Base-by-base conservation (phyloP, 768 basidiomycete species). In the Tulasnella sp. region DNA sequence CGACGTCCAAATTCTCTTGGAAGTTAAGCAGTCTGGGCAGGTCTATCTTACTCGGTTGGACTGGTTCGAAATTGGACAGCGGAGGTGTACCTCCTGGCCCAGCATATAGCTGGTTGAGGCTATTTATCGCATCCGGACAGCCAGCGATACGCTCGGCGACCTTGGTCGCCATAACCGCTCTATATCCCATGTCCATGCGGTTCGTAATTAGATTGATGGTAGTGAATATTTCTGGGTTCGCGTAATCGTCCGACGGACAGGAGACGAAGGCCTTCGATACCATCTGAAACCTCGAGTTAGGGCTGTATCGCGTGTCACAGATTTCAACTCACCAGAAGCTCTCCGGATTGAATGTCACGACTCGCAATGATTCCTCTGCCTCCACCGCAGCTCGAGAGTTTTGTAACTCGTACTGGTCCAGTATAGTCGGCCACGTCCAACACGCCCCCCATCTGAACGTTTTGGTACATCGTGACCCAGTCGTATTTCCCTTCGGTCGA, bases 1-100 rank as follows among this genome's bases (percentile, higher is more conserved):
- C 62, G 26, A 78, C 69, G 69, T 80, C 78, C 62, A 80, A 68
- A 11, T 40, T 37, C 40, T 7, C 19, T 5, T 41, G 35, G 16
- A 42, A 68, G 37, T 40, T 11, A 40, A 42, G 67, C 34, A 41
- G 37, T 19, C 32, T 34, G 11, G 12, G 35, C 2, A 41, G 17
- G 22, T 37, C 19, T 19, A 41, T 32, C 7, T 37, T 40, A 7
- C n/a, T 22, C 1, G 32, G 36, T 19, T 37, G 29, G 26, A 12
- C 32, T 16, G 41, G 19, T 42, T 16, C 9, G 19, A 16, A 68
- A 14, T 34, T n/a, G 41, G 67, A 16, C 1, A 36, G 39, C 1
- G 39, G 67, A 32, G n/a, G 40, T 5, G 0, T 19, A 17, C 40
- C 12, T 34, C n/a, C 26, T 22, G 67, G 67, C n/a, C 67, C 67